Evolutionary conservation across 192 early-diverging fungal species (phyloP).

Genomic region (Glomus cerebriforme): DNA sequence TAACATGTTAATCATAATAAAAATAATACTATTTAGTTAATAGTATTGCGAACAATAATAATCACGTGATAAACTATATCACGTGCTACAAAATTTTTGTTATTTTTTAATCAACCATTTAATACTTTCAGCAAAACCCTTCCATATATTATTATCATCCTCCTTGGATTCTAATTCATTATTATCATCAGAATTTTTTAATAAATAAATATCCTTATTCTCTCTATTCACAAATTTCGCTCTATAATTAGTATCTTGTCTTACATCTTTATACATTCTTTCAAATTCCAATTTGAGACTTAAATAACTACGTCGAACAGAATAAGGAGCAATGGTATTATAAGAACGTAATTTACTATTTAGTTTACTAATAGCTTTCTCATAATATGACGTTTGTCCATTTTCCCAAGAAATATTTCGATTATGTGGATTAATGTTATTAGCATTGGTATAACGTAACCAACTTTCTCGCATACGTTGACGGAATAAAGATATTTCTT

Average conservation of each 20-base stretch:
- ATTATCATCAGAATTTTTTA: background rate
- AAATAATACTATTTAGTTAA: no score
- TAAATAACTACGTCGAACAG: conserved; percentile 29
- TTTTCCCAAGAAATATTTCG: conserved; percentile 10
- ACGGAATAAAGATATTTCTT: conserved; percentile 16
- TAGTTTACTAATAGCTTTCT: conserved; percentile 16
- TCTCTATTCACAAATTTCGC: background rate
- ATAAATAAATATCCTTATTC: background rate
- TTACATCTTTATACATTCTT: conserved; percentile 4
- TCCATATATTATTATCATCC: conserved; percentile 1
- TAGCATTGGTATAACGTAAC: background rate
- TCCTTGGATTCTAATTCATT: background rate
- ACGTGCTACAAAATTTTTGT: no score
- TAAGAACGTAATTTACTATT: conserved; percentile 35
- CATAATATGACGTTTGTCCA: conserved; percentile 17
- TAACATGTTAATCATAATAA: no score
- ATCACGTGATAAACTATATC: no score
- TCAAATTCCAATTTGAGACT: conserved; percentile 20
- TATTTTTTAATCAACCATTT: conserved; percentile 4
- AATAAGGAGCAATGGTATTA: conserved; percentile 35
- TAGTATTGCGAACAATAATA: no score
- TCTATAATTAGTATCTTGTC: background rate
- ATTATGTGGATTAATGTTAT: background rate
- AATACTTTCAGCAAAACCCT: background rate
- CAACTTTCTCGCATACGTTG: conserved; percentile 21